Base-by-base conservation (phyloP, 1,139 yeast species). In the Suhomyces terraborum region DNA sequence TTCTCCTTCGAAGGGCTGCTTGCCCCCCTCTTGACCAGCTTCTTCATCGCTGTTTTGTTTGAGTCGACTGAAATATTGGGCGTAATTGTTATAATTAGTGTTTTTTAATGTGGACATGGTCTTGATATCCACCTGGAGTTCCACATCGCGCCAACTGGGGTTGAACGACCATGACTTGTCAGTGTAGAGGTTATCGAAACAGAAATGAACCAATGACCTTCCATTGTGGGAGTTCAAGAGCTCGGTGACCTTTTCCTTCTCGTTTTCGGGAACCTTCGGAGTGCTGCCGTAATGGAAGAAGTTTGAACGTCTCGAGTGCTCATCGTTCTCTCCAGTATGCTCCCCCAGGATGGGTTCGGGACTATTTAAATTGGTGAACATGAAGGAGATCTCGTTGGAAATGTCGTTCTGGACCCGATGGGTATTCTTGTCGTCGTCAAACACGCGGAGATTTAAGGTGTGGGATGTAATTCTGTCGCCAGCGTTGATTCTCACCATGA, bases 91-190 rank as follows among this genome's bases (percentile, higher is more conserved):
- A 52, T 70, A 73, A 53, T 73, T 66, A 4, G 75, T 67, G 28
- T 56, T 50, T 41, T 59, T 56, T 49, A 70, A 55, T 7, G 66
- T 51, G 8, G 61, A 55, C 47, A 63, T 59, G 46, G 66, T 66
- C 46, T 69, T 62, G 40, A 72, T 62, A 36, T 65, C 64, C 12
- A 72, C 73, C 10, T 43, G 51, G 27, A 72, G 39, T 43, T 66
- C 66, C 14, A 73, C 55, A 35, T 73, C 75, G 32, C 59, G 56
- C 3, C 52, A 32, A 25, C 48, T 44, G 5, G 75, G 71, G 16
- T 55, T 52, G 50, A 69, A 73, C 17, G 74, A 62, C 77, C 77
- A 73, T 10, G 73, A 67, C 48, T 65, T 65, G 50, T 73, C 78
- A 37, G 54, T 54, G 52, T 64, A 72, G 25, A 71, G 43, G 48